A percentile compares a stretch with the other conserved stretches of the same genome.
Conservation (phyloP, 1,139 yeast genomes). For the Kluyveromyces sp. region DNA sequence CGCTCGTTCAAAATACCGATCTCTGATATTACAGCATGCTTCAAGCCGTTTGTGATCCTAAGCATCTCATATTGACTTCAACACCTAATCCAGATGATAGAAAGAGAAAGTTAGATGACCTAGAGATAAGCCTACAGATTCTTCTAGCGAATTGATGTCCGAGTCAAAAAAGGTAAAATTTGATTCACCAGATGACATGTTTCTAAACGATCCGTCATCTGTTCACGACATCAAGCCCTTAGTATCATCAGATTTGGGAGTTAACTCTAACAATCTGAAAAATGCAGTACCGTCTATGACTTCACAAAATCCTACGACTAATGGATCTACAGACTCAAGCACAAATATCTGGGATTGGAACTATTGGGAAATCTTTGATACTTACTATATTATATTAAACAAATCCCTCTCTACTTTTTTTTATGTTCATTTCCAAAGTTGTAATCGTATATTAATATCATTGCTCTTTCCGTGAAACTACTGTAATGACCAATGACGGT, state of each 20-base stretch:
- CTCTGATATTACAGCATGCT: constrained; percentile 15
- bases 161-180: constrained; percentile 29
- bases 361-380: constrained; percentile 20
- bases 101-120: constrained; percentile 25
- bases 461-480: background rate
- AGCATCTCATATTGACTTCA: constrained; percentile 11
- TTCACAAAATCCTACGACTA: background rate
- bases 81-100: constrained; percentile 9
- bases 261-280: background rate
- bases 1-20: constrained; percentile 13
- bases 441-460: background rate
- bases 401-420: too few relatives aligned
- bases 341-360: constrained; percentile 29
- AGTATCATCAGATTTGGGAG: constrained; percentile 3
- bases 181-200: constrained; percentile 30
- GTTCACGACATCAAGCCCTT: constrained; percentile 1
- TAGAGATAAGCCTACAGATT: constrained; percentile 22
- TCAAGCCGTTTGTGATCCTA: constrained; percentile 15
- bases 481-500: background rate
- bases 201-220: constrained; percentile 13
- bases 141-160: constrained; percentile 23
- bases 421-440: background rate
- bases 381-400: background rate
- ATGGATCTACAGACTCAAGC: constrained; percentile 10
- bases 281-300: background rate